Conservation (phyloP, 83 land plant species). For the Picea abies region DNA sequence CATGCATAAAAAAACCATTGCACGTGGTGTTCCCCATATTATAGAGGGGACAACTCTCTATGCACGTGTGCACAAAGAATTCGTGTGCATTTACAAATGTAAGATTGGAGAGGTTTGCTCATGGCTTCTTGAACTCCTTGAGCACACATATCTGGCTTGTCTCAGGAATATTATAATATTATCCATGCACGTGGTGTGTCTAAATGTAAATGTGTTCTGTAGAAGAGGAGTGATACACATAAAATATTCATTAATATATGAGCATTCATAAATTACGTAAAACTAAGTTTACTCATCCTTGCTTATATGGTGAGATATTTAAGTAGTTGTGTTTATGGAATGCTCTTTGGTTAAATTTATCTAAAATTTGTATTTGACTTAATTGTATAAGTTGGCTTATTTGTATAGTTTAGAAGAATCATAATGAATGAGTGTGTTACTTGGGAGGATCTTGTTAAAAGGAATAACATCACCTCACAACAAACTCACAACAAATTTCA, state of each 20-base stretch:
- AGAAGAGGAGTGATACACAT: not conserved
- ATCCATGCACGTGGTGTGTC: not conserved
- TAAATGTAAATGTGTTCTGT: not conserved
- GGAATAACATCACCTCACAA: no score
- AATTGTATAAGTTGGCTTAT: no score
- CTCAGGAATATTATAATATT: not conserved
- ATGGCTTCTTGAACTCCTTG: not conserved
- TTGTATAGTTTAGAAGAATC: no score
- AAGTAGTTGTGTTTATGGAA: no score
- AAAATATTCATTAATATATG: not conserved
- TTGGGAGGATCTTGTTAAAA: no score
- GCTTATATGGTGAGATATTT: no score
- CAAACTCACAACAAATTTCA: no score
- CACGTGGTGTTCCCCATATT: not conserved
- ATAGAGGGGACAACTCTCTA: not conserved
- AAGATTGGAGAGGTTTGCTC: not conserved
- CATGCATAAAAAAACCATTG: not conserved
- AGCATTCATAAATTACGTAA: no score
- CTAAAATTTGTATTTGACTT: no score
- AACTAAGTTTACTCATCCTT: no score
- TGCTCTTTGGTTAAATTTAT: no score
- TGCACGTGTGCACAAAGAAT: constrained; percentile 9
- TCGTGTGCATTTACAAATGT: not conserved
- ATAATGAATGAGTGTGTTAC: no score
- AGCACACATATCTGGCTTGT: not conserved